Evolutionary conservation across 345 rosid species (phyloP).

Genomic region (Corchorus capsularis): DNA sequence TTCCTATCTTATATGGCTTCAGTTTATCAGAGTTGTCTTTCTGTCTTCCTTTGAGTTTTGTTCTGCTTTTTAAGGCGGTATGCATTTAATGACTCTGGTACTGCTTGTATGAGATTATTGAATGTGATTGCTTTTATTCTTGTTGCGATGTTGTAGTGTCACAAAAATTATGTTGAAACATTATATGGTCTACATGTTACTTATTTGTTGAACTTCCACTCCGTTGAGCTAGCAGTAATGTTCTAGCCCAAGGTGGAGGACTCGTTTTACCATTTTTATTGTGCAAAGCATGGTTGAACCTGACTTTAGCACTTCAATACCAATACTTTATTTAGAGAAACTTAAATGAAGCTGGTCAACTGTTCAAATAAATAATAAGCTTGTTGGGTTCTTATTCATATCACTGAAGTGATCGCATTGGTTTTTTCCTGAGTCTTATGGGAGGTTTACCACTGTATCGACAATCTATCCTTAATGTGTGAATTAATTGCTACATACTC

Average conservation of each 20-base stretch:
- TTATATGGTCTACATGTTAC: not conserved
- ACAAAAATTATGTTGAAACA: not conserved
- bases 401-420: not conserved
- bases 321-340: not conserved
- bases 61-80: not conserved
- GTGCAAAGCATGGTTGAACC: not conserved
- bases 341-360: not conserved
- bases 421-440: not conserved
- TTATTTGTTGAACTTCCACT: slow-evolving; percentile 5
- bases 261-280: not conserved
- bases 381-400: not conserved
- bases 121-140: not conserved
- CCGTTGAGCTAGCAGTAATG: not conserved
- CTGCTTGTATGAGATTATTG: slow-evolving; percentile 8
- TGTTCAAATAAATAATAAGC: not conserved
- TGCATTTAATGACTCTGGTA: not conserved
- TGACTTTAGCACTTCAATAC: not conserved
- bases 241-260: not conserved
- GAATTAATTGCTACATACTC: not conserved
- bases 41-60: not conserved
- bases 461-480: not conserved
- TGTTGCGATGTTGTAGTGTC: not conserved
- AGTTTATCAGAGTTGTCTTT: slow-evolving; percentile 6
- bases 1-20: not conserved
- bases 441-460: not conserved